A percentile compares a stretch with the other conserved stretches of the same genome.
Conservation (phyloP, 176 grass and related monocot genomes). For the Oryza brachyantha region DNA sequence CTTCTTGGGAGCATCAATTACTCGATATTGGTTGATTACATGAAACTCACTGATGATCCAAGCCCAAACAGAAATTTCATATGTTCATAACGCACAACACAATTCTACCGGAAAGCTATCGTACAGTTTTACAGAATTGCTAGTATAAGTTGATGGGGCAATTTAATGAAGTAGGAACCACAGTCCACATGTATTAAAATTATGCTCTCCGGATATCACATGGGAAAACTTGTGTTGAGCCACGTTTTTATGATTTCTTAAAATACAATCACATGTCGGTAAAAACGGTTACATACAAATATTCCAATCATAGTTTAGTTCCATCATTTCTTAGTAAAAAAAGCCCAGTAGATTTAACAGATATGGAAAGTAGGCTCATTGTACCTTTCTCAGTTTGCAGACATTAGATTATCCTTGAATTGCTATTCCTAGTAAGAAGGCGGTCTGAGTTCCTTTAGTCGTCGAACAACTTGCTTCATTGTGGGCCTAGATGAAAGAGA, state of each 20-base stretch:
- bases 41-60: background rate
- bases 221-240: background rate
- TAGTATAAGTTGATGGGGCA: constrained; percentile 16
- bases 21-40: background rate
- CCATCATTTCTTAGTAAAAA: background rate
- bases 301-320: background rate
- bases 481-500: constrained; percentile 81
- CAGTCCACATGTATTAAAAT: background rate
- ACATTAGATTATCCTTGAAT: background rate
- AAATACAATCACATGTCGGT: background rate
- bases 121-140: background rate
- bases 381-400: constrained; percentile 27
- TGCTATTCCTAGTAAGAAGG: constrained; percentile 48
- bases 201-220: background rate
- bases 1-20: background rate
- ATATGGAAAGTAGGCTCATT: constrained; percentile 3
- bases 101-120: background rate
- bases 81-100: background rate
- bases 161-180: background rate
- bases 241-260: background rate
- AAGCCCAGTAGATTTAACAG: background rate
- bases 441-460: constrained; percentile 83
- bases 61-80: background rate
- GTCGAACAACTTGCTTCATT: constrained; percentile 95
- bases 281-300: background rate